Conservation (phyloP, 2,329 filamentous ascomycete genomes). For the Nemania sp. region DNA sequence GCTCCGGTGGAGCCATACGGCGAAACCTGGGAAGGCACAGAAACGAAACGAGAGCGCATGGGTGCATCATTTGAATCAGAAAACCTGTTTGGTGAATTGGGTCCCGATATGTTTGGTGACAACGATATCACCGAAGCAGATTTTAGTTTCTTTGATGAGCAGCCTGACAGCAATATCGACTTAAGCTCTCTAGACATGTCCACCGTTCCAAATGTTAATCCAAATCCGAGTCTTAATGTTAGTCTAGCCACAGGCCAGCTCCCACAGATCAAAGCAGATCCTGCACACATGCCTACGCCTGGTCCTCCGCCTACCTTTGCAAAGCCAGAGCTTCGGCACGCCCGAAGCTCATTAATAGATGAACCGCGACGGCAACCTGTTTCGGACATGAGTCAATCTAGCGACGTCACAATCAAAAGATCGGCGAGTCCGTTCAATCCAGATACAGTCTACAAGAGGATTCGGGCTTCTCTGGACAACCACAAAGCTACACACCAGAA, state of each 20-base stretch:
- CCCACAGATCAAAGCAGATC: slow-evolving; percentile 39
- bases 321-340: slow-evolving; percentile 71
- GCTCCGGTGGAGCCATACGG: slow-evolving; percentile 50
- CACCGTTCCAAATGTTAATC: slow-evolving; percentile 45
- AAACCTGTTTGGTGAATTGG: slow-evolving; percentile 76
- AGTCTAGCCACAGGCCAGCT: slow-evolving; percentile 38
- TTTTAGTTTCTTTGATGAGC: slow-evolving; percentile 84
- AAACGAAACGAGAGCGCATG: slow-evolving; percentile 60
- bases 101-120: slow-evolving; percentile 78
- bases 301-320: slow-evolving; percentile 58
- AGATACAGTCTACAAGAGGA: slow-evolving; percentile 69
- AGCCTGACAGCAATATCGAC: slow-evolving; percentile 57
- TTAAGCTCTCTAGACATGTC: slow-evolving; percentile 53
- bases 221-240: slow-evolving; percentile 38
- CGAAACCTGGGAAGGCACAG: slow-evolving; percentile 57
- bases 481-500: slow-evolving; percentile 43
- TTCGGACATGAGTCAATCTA: slow-evolving; percentile 49
- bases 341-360: slow-evolving; percentile 64
- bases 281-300: slow-evolving; percentile 36
- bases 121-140: slow-evolving; percentile 83
- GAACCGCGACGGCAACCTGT: slow-evolving; percentile 50
- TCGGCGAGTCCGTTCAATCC: slow-evolving; percentile 69
- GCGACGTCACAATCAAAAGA: slow-evolving; percentile 58
- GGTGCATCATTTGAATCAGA: slow-evolving; percentile 62
- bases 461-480: slow-evolving; percentile 61